These are phyloP conservation scores for Spinellus fusiger DNA, from an alignment of 192 early-diverging fungal species.

Conservation along the genomic window DNA sequence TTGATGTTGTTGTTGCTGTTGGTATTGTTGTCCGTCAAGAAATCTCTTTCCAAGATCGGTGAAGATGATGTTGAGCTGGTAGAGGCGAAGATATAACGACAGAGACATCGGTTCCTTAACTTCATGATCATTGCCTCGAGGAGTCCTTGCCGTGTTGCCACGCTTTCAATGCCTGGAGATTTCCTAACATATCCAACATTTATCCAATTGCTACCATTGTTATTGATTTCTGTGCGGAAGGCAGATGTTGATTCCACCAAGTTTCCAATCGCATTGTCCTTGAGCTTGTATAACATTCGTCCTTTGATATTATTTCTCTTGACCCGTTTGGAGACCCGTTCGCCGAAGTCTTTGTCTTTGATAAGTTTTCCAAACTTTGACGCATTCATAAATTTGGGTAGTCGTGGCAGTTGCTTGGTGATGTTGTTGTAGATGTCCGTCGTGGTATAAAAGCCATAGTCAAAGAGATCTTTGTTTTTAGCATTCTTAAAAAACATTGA, in stretches of 20 bases:
- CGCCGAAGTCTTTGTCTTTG: constrained; percentile 12
- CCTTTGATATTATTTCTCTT: constrained; percentile 8
- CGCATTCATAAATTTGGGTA: background rate
- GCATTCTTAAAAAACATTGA: constrained; percentile 5
- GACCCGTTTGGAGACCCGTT: constrained; percentile 12
- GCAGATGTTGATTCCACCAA: constrained; percentile 12
- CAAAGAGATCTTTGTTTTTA: constrained; percentile 8
- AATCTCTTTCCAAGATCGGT: constrained; percentile 13
- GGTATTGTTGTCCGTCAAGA: background rate
- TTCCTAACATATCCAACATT: constrained; percentile 13
- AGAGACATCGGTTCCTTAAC: constrained; percentile 6
- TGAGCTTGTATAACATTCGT: constrained; percentile 8
- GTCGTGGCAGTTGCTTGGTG: background rate
- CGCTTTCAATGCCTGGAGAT: constrained; percentile 10
- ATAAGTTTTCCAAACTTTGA: constrained; percentile 13
- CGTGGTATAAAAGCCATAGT: constrained; percentile 5
- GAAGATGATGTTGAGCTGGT: constrained; percentile 11
- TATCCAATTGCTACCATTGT: constrained; percentile 6
- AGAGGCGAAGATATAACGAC: constrained; percentile 6
- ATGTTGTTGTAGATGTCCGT: background rate
- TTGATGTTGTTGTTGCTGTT: constrained; percentile 7
- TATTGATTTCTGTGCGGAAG: constrained; percentile 12
- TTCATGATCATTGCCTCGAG: constrained; percentile 11
- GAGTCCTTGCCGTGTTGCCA: constrained; percentile 1
- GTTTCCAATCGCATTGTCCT: constrained; percentile 7